Conservation (phyloP, 1,284 basidiomycete species). For the Rhodofomes roseus region DNA sequence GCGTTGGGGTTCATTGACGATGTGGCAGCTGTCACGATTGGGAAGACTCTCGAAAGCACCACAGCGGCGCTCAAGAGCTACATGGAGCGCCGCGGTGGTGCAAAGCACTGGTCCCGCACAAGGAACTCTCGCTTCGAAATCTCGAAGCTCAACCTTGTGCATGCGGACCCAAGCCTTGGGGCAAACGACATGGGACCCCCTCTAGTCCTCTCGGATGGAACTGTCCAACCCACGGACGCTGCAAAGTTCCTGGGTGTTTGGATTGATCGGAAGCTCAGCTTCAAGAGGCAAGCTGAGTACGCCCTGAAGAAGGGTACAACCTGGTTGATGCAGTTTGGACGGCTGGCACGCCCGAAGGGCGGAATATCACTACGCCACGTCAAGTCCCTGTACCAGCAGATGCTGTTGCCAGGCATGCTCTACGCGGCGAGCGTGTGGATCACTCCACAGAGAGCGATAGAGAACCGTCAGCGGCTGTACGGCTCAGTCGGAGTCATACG, state of each 20-base stretch:
- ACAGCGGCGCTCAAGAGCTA: constrained; percentile 14
- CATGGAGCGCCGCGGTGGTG: constrained; percentile 19
- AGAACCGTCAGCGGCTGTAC: constrained; percentile 9
- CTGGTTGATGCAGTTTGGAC: constrained; percentile 16
- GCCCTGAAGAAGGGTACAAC: too few relatives aligned
- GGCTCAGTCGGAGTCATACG: constrained; percentile 7
- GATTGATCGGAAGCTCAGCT: constrained; percentile 34
- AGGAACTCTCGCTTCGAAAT: constrained; percentile 18
- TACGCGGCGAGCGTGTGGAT: constrained; percentile 35
- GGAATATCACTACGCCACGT: constrained; percentile 16
- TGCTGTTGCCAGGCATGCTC: constrained; percentile 31
- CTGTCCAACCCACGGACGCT: constrained; percentile 7
- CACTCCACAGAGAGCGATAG: constrained; percentile 11
- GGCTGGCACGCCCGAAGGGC: constrained; percentile 19
- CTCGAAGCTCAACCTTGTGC: background rate
- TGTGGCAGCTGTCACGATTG: constrained; percentile 13
- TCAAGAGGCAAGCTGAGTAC: constrained; percentile 25
- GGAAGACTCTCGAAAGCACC: constrained; percentile 12
- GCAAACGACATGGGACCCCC: background rate
- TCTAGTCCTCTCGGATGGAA: background rate
- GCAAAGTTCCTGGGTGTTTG: constrained; percentile 34
- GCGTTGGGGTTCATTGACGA: constrained; percentile 30
- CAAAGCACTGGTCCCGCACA: constrained; percentile 15
- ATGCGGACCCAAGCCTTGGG: background rate
- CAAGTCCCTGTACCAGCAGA: constrained; percentile 26